Percentiles rank a stretch among this genome's conserved stretches.
phyloP scores from a whole-genome alignment of 1,284 basidiomycete species.

The Naganishia sp. region DNA sequence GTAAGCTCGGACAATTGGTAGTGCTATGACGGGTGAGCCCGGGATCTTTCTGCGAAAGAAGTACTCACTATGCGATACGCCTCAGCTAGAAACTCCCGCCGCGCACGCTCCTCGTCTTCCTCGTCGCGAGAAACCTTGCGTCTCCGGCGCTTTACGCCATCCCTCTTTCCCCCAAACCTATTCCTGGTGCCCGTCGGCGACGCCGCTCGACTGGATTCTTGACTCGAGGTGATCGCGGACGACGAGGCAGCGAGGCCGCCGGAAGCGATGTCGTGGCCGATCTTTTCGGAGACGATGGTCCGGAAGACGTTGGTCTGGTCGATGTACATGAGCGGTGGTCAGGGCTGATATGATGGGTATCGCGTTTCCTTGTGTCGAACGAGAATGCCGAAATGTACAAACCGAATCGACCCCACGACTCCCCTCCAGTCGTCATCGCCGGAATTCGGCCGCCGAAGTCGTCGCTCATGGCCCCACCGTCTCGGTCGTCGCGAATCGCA shows the following conservation, averaged over 20 bases:
- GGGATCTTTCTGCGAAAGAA: too few species aligned
- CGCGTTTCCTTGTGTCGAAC: background rate
- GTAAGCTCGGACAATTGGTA: slow-evolving; percentile 46
- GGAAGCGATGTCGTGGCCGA: slow-evolving; percentile 1
- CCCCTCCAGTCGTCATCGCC: background rate
- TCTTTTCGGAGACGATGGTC: slow-evolving; percentile 18
- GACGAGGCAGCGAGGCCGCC: background rate
- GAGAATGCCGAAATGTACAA: too few species aligned
- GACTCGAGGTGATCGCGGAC: slow-evolving; percentile 16
- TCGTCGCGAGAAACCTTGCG: slow-evolving; percentile 27
- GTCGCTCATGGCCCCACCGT: too few species aligned
- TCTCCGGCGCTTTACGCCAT: slow-evolving; percentile 36
- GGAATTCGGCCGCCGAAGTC: background rate
- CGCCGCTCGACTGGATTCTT: slow-evolving; percentile 20
- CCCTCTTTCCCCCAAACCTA: slow-evolving; percentile 34
- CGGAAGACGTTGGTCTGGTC: slow-evolving; percentile 38
- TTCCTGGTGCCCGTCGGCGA: background rate
- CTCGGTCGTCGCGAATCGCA: too few species aligned
- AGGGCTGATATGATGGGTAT: background rate
- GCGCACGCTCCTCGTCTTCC: slow-evolving; percentile 37
- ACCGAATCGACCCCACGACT: background rate
- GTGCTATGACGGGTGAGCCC: slow-evolving; percentile 37
- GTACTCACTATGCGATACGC: slow-evolving; percentile 52
- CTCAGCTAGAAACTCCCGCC: slow-evolving; percentile 47
- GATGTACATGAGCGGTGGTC: slow-evolving; percentile 34